Conservation (phyloP, 2,329 filamentous ascomycete genomes). For the Cordyceps fumosorosea region DNA sequence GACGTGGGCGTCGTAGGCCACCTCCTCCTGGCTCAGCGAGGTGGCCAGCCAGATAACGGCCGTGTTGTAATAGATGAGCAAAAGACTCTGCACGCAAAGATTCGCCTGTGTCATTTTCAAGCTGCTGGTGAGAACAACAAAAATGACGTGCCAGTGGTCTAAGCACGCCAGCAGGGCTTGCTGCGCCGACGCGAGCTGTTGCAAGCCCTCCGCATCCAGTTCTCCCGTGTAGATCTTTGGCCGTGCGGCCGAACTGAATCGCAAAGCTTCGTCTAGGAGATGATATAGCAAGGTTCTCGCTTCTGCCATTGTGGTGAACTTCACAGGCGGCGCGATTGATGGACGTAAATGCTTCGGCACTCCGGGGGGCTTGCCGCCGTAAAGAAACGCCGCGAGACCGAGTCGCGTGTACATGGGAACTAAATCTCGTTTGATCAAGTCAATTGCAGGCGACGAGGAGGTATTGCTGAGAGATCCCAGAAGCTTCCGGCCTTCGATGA, state of each 20-base stretch:
- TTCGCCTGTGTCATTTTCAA: constrained; percentile 10
- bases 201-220: constrained; percentile 20
- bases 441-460: constrained; percentile 25
- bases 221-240: constrained; percentile 21
- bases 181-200: constrained; percentile 25
- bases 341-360: constrained; percentile 31
- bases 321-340: constrained; percentile 24
- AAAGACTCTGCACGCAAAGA: constrained; percentile 21
- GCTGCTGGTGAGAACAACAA: constrained; percentile 20
- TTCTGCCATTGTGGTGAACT: constrained; percentile 28
- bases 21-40: constrained; percentile 24
- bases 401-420: constrained; percentile 39
- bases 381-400: constrained; percentile 34
- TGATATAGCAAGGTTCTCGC: constrained; percentile 29
- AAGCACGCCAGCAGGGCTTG: constrained; percentile 26
- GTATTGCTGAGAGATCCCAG: constrained; percentile 27
- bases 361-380: constrained; percentile 30
- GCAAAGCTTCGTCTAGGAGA: constrained; percentile 33
- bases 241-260: constrained; percentile 27
- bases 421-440: constrained; percentile 33
- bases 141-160: constrained; percentile 25
- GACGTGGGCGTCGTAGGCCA: constrained; percentile 29
- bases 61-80: constrained; percentile 32
- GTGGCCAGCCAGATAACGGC: constrained; percentile 28
- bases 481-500: constrained; percentile 37